Conservation (phyloP, 768 basidiomycete species). For the Paxillus rubicundulus region DNA sequence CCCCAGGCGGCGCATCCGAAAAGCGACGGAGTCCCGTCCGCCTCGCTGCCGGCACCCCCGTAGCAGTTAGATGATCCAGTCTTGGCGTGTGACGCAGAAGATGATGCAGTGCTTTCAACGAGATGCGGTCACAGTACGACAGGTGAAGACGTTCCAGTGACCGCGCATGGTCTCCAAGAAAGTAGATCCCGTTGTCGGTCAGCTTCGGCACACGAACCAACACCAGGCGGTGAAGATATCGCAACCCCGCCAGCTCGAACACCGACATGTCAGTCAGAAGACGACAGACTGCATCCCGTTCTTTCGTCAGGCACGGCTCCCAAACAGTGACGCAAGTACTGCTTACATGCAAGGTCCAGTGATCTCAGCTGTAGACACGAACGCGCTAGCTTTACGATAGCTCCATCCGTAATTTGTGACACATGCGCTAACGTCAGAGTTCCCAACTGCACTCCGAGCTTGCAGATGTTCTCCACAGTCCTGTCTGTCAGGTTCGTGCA, state of each 20-base stretch:
- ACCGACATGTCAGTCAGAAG: slow-evolving; percentile 83
- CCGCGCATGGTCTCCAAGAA: slow-evolving; percentile 69
- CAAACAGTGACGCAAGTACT: slow-evolving; percentile 3
- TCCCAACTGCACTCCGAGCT: slow-evolving; percentile 73
- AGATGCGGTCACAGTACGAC: slow-evolving; percentile 81
- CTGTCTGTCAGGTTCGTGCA: slow-evolving; percentile 74
- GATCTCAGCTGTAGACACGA: slow-evolving; percentile 72
- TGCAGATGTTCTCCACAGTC: slow-evolving; percentile 63
- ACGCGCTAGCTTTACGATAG: slow-evolving; percentile 64
- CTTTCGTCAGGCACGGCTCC: slow-evolving; percentile 15
- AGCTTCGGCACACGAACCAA: slow-evolving; percentile 78
- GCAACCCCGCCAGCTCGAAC: slow-evolving; percentile 71
- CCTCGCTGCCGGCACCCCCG: slow-evolving; percentile 74
- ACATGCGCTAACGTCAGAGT: slow-evolving; percentile 81
- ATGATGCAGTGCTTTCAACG: slow-evolving; percentile 71
- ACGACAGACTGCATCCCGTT: slow-evolving; percentile 59
- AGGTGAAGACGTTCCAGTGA: slow-evolving; percentile 80
- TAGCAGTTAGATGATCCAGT: slow-evolving; percentile 74
- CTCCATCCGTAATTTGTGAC: slow-evolving; percentile 74
- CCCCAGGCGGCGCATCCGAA: slow-evolving; percentile 67
- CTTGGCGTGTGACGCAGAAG: slow-evolving; percentile 57
- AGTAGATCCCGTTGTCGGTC: slow-evolving; percentile 80
- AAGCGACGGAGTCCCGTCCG: slow-evolving; percentile 71
- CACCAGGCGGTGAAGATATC: slow-evolving; percentile 70
- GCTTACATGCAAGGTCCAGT: slow-evolving; percentile 84